Base-by-base conservation (phyloP, 2,329 filamentous ascomycete genomes). In the Phoma sp. region DNA sequence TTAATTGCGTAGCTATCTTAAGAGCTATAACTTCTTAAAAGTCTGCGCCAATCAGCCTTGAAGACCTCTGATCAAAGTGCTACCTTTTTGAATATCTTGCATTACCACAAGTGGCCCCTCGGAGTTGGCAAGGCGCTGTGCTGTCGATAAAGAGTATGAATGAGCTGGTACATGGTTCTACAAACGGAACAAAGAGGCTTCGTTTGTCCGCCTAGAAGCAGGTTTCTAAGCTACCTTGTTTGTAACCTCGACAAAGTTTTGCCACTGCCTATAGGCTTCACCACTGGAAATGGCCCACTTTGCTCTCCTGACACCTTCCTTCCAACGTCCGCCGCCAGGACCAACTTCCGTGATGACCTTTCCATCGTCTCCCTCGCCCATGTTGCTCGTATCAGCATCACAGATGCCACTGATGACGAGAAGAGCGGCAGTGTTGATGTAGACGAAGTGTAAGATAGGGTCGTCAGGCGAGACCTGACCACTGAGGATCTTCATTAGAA, bases 361-460 rank as follows among this genome's bases (percentile, higher is more conserved):
- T 0, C 91, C 90, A 66, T 93, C 89, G 66, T 96, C 91, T 1
- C 88, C 90, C 41, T 82, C 78, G 0, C 90, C 91, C 89, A 96
- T 91, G 69, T 85, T 78, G 70, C 90, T 96, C 27, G 81, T 83
- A 53, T 96, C 89, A 0, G 89, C 86, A 61, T 98, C 93, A 70
- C 92, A 96, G 30, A 96, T 81, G 3, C 95, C 95, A 2, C 91
- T 89, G 3, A 89, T 84, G 0, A 96, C 93, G 47, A 99, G 83
- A 46, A 99, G 78, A 1, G 92, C 91, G 0, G 93, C 93, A 1
- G 93, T 90, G 70, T 99, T 99, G 77, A 98, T 89, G 46, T 98
- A 82, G 18, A 99, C 91, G 70, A 99, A 99, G 70, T 96, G 89
- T 58, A 97, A 76, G 47, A 99, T 90, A 0, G 95, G 91, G 65